These are phyloP conservation scores for Epichloe sp. DNA, from an alignment of 2,329 filamentous ascomycete species.

Conservation along the genomic window DNA sequence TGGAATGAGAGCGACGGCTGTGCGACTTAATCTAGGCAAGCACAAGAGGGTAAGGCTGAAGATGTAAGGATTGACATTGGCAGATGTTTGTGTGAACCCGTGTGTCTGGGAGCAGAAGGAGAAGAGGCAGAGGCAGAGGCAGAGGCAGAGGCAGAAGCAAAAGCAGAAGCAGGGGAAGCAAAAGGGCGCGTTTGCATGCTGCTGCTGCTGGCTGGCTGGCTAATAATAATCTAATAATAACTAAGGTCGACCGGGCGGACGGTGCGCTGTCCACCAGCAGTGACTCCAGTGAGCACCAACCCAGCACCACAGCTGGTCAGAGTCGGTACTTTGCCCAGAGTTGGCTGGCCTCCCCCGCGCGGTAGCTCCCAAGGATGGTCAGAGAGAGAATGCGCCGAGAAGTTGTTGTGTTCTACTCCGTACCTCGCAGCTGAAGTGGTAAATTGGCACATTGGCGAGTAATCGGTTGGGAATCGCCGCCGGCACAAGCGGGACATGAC, in stretches of 20 bases:
- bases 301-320: too few species aligned
- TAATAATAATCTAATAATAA: too few species aligned
- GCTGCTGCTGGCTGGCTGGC: too few species aligned
- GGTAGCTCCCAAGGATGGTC: background rate
- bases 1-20: background rate
- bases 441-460: too few species aligned
- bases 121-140: constrained; percentile 1
- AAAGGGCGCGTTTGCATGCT: background rate
- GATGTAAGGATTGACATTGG: constrained; percentile 6
- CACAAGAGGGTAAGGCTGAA: background rate
- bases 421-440: too few species aligned
- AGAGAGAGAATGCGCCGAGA: background rate
- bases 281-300: too few species aligned
- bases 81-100: background rate
- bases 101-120: background rate
- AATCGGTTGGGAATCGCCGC: too few species aligned
- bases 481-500: too few species aligned
- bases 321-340: background rate
- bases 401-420: too few species aligned
- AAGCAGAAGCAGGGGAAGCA: too few species aligned
- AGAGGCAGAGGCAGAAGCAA: background rate
- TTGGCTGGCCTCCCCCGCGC: constrained; percentile 1
- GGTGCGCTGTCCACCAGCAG: background rate
- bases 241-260: background rate
- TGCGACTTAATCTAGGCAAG: background rate